Conservation (phyloP, 768 basidiomycete species). For the Leccinum arenicola region DNA sequence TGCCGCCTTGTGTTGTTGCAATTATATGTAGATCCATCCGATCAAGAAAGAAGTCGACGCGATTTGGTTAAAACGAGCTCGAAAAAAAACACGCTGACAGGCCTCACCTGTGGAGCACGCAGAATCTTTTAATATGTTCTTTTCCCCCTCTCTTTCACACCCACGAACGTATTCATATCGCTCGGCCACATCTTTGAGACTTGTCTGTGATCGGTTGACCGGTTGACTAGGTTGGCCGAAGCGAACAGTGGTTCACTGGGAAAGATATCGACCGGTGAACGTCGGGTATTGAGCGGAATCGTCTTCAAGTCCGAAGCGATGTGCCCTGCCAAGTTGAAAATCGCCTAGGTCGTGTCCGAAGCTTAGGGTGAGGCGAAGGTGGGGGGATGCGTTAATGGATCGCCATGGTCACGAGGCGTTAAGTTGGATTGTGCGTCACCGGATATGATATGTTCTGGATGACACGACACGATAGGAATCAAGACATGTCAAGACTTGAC, state of each 20-base stretch:
- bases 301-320: background rate
- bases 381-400: background rate
- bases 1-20: background rate
- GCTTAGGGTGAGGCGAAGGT: background rate
- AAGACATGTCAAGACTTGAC: background rate
- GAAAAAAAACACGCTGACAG: constrained; percentile 10
- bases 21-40: background rate
- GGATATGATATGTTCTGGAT: background rate
- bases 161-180: background rate
- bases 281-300: background rate
- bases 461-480: background rate
- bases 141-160: background rate
- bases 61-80: constrained; percentile 29
- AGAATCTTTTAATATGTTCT: background rate
- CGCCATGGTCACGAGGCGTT: background rate
- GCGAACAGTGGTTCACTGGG: background rate
- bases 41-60: constrained; percentile 8
- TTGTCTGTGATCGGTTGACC: background rate
- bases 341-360: background rate
- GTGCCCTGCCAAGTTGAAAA: background rate
- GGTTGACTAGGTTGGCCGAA: background rate
- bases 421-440: background rate
- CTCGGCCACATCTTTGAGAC: background rate
- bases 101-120: background rate
- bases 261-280: background rate